Evolutionary conservation across 106 monocot genomes (phyloP).

Genomic region (Allium sativum): DNA sequence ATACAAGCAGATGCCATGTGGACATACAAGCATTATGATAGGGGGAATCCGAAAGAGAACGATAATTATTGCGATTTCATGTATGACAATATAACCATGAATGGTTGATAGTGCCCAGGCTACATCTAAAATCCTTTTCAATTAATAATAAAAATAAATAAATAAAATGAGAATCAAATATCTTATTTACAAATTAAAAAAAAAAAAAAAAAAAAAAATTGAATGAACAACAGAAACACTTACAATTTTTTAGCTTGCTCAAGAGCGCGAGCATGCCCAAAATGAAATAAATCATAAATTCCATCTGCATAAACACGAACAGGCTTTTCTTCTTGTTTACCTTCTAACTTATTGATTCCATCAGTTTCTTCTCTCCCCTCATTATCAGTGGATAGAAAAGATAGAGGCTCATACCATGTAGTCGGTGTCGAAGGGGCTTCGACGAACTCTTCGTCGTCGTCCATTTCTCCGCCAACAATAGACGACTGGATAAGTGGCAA

Average conservation of each 20-base stretch:
- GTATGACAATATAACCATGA: no score
- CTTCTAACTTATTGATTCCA: not conserved
- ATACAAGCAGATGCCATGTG: no score
- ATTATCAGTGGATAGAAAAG: not conserved
- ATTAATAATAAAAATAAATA: no score
- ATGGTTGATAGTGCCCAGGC: no score
- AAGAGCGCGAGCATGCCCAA: constrained; percentile 20
- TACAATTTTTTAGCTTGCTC: constrained; percentile 26
- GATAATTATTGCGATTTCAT: no score
- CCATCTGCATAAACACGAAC: constrained; percentile 25
- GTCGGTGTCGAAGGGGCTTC: constrained; percentile 7
- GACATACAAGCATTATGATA: no score
- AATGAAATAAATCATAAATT: constrained; percentile 27
- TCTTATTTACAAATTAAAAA: no score
- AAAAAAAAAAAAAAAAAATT: no score
- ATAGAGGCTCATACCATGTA: constrained; percentile 9
- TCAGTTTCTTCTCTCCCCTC: not conserved
- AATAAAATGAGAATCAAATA: no score
- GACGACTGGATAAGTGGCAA: not conserved
- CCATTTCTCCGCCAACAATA: not conserved
- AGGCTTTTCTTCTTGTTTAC: not conserved
- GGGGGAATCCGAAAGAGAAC: no score
- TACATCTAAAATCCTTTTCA: no score
- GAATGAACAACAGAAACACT: not conserved
- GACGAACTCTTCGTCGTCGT: not conserved